Base-by-base conservation (phyloP, 352 stramenopile genomes). In the Phytophthora fragariae region DNA sequence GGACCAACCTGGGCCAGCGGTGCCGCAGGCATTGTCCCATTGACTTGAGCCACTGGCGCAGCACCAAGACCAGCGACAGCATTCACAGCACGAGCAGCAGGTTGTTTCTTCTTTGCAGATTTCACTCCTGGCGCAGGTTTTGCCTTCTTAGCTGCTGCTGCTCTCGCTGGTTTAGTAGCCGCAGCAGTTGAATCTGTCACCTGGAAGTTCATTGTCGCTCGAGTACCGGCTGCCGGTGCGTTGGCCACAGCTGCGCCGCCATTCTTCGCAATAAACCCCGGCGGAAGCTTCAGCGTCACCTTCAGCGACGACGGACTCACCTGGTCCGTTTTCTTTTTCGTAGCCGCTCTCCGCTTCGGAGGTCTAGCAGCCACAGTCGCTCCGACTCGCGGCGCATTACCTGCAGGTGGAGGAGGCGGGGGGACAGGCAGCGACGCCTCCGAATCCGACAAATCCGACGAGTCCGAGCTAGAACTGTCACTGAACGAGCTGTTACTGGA, bases 221-320 rank as follows among this genome's bases (percentile, higher is more conserved):
- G 69, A 54, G 74, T 76, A 47, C 49, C 61, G 11, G 57, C 41
- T 29, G 52, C 21, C 5, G 61, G 39, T 10, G 65, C 21, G 9
- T 66, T 75, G 1, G 49, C 12, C 27, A 11, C 62, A 3, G 19
- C 47, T 55, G 66, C 39, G 15, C 57, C 57, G 15, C 53, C 57
- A 46, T 44, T 82, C 46, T 77, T 80, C 2, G 83, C 60, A 55
- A 78, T 79, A 64, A 90, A 90, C 5, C 81, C 81, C 6, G 81
- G 81, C 12, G 83, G 83, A 2, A 91, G 80, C 70, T 91, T 89
- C 27, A 91, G 56, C 27, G 78, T 91, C 27, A 89, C 82, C 52
- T 87, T 88, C 9, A 89, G 65, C 15, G 84, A 89, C 41, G 79
- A 78, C 5, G 77, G 67, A 27, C 44, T 80, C 19, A 56, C 70